A percentile compares a stretch with the other conserved stretches of the same genome.
Conservation (phyloP, 768 basidiomycete species). For the Mycena galericulata region DNA sequence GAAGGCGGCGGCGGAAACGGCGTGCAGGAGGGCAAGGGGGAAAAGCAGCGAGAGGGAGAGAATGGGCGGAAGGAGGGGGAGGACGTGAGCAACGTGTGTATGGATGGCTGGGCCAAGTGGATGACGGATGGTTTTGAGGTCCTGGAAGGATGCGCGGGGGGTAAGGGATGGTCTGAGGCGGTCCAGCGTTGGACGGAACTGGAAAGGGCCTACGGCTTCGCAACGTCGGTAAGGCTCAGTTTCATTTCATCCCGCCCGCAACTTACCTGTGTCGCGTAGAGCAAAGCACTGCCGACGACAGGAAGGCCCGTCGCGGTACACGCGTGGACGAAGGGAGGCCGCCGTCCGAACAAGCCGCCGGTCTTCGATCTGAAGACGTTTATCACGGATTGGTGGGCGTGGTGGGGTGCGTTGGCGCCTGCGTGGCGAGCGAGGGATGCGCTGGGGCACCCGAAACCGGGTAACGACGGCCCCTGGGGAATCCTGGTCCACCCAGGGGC, state of each 20-base stretch:
- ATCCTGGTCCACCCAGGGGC: no score
- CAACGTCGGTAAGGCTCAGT: not conserved
- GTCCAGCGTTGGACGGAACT: not conserved
- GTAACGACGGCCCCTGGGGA: not conserved
- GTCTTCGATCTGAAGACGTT: not conserved
- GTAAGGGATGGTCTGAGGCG: not conserved
- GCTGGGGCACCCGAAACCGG: not conserved
- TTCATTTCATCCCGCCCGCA: not conserved
- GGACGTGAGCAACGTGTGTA: not conserved
- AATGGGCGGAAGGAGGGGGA: no score
- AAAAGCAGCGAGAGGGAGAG: no score
- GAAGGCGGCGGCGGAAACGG: no score
- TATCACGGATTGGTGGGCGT: not conserved
- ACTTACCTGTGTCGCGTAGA: not conserved
- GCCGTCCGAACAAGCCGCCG: not conserved
- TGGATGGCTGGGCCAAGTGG: not conserved
- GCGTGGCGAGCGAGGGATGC: not conserved
- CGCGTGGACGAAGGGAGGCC: not conserved
- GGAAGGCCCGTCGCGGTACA: not conserved
- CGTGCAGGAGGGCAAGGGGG: no score
- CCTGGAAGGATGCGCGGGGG: not conserved
- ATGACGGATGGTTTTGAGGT: not conserved
- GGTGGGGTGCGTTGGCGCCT: not conserved
- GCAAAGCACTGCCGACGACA: not conserved
- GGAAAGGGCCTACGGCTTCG: not conserved